phyloP scores from a whole-genome alignment of 257 asterid species.

The Petrea volubilis region DNA sequence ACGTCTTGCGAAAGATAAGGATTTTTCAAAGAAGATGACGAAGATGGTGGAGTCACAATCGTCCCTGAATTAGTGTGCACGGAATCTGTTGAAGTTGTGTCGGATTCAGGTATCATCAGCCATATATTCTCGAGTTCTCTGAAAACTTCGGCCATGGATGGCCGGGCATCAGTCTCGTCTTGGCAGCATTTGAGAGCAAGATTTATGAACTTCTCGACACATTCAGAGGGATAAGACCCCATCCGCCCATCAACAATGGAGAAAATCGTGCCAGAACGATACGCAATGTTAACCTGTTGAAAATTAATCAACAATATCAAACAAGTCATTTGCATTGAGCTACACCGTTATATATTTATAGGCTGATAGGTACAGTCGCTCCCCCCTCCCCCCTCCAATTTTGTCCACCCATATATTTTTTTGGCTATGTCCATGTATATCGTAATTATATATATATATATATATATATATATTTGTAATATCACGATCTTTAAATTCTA shows the following conservation, averaged over 20 bases:
- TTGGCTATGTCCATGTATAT: too few species aligned
- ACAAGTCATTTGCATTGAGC: too few species aligned
- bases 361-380: too few species aligned
- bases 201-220: slow-evolving; percentile 59
- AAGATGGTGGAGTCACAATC: slow-evolving; percentile 37
- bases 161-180: slow-evolving; percentile 62
- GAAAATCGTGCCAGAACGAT: slow-evolving; percentile 62
- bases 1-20: slow-evolving; percentile 52
- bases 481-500: too few species aligned
- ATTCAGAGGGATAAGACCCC: slow-evolving; percentile 74
- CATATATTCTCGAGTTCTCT: slow-evolving; percentile 67
- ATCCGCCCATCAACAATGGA: slow-evolving; percentile 67
- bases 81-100: slow-evolving; percentile 39
- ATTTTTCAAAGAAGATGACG: slow-evolving; percentile 38
- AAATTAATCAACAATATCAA: slow-evolving; percentile 10
- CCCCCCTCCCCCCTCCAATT: too few species aligned
- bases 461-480: too few species aligned
- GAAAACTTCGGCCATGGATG: slow-evolving; percentile 72
- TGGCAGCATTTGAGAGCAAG: slow-evolving; percentile 74
- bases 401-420: too few species aligned
- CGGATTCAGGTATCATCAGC: slow-evolving; percentile 62
- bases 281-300: slow-evolving; percentile 69
- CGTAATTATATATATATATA: too few species aligned
- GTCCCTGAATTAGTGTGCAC: slow-evolving; percentile 29
- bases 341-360: too few species aligned